Conservation (phyloP, 495 filamentous ascomycete species). For the Friedmanniomyces simplex region DNA sequence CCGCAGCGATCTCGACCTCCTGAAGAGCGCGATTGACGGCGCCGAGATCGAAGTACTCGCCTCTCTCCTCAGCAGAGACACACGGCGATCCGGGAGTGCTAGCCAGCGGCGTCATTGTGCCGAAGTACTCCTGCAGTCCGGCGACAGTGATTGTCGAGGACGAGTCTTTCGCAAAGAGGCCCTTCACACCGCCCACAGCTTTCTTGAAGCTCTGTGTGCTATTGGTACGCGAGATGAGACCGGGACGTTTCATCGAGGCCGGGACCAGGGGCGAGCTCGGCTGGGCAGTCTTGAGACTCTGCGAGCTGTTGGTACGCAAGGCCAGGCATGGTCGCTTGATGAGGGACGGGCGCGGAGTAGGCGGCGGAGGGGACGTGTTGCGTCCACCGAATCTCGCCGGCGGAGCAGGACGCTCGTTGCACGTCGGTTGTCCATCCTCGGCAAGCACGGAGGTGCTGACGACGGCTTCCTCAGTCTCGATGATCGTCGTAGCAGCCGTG, state of each 20-base stretch:
- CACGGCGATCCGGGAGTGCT: not conserved
- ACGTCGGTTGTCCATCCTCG: too few relatives aligned
- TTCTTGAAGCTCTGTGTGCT: not conserved
- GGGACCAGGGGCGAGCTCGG: not conserved
- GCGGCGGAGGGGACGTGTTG: too few relatives aligned
- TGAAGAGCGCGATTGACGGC: conserved; percentile 2
- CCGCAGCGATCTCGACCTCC: not conserved
- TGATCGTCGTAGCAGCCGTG: too few relatives aligned
- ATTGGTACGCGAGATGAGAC: not conserved
- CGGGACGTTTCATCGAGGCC: not conserved
- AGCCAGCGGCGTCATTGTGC: not conserved
- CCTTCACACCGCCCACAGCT: not conserved
- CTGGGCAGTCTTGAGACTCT: too few relatives aligned
- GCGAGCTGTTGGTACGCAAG: too few relatives aligned
- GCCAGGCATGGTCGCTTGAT: too few relatives aligned
- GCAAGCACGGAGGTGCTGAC: too few relatives aligned
- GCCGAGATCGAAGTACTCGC: not conserved
- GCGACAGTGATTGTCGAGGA: not conserved
- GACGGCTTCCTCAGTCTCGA: too few relatives aligned
- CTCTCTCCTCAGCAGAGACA: not conserved
- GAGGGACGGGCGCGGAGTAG: too few relatives aligned
- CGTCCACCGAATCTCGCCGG: too few relatives aligned
- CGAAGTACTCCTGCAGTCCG: not conserved
- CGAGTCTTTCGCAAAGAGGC: not conserved
- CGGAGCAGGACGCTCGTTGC: too few relatives aligned